These are phyloP conservation scores for Lactarius evosmus DNA, from an alignment of 768 basidiomycete genomes.

Conservation along the genomic window DNA sequence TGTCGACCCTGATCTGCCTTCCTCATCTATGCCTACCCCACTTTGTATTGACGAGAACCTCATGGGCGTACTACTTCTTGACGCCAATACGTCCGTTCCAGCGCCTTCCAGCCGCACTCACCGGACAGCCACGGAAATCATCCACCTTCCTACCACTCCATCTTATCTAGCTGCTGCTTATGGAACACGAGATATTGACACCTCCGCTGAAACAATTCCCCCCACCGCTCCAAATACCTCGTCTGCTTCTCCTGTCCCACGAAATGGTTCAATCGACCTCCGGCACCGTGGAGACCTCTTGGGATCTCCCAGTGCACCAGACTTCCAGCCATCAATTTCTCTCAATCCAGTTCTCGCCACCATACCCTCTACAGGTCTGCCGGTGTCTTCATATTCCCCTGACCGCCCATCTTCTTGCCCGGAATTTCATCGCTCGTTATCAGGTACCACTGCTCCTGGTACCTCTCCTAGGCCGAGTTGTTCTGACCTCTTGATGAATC, in stretches of 20 bases:
- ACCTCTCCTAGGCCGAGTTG: not conserved
- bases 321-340: not conserved
- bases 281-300: not conserved
- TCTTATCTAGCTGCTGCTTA: not conserved
- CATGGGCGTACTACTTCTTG: not conserved
- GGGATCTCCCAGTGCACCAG: no score
- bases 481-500: not conserved
- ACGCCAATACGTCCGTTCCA: no score
- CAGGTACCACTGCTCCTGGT: not conserved
- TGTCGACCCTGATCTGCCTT: no score
- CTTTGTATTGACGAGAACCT: not conserved
- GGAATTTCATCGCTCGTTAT: no score
- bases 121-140: not conserved
- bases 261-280: no score
- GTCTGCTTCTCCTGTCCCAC: no score
- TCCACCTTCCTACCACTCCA: not conserved
- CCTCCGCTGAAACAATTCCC: not conserved
- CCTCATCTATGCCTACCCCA: no score
- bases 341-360: no score
- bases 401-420: not conserved
- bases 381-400: not conserved
- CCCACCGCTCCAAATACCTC: no score
- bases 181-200: not conserved
- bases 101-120: not conserved
- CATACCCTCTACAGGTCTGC: not conserved